Evolutionary conservation across 2,329 filamentous ascomycete species (phyloP), one percentile per base, ranked within the genome.

Genomic region (Fusarium pseudograminearum): DNA sequence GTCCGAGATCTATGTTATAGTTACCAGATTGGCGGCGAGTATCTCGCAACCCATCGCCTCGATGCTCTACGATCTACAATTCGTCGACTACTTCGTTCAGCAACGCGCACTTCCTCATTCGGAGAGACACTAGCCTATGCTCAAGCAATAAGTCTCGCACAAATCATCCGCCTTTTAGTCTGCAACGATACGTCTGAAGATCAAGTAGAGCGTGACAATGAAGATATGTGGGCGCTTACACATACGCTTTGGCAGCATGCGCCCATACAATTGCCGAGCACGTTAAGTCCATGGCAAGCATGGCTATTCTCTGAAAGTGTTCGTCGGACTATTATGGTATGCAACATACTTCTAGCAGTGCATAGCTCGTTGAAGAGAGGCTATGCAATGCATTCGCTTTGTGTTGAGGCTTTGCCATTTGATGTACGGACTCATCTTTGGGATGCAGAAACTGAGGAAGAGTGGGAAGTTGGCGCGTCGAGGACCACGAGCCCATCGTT

Each of bases 301-400:
- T 64, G 61, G 61, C 1, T 64, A 1, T 64, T 64, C 5, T 64
- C 61, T 0, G 61, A 64, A 11, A 64, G 24, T 22, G 61, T 64
- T 0, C 34, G 61, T 14, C 14, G 61, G 5, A 64, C 61, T 11
- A 45, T 64, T 0, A 50, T 64, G 33, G 38, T 64, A 5, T 64
- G 61, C 3, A 64, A 64, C 1, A 64, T 64, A 0, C 44, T 64
- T 2, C 26, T 64, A 0, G 59, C 18, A 0, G 61, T 64, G 0
- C 31, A 64, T 7, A 64, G 38, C 15, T 64, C 59, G 4, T 22
- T 58, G 14, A 64, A 2, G 0, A 57, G 61, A 11, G 61, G 61
- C 2, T 64, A 64, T 31, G 45, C 61, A 0, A 64, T 64, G 4
- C 59, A 64, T 11, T 14, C 61, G 1, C 60, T 64, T 10, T 64